phyloP scores from a whole-genome alignment of 2,329 filamentous ascomycete genomes.

The Lecanoromycetidae sp. region DNA sequence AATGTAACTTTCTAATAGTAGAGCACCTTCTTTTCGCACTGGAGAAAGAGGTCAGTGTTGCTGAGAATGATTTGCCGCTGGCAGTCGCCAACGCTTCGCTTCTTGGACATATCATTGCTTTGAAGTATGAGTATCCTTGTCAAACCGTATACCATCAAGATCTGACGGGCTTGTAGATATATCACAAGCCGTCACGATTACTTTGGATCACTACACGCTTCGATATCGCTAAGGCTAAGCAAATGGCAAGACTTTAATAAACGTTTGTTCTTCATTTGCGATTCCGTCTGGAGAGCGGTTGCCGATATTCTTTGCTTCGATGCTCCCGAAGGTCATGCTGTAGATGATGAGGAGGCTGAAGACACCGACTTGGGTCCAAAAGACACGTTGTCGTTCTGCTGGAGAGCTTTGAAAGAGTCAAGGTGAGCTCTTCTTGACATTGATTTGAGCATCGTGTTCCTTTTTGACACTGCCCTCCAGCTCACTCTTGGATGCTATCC shows the following conservation, averaged over 20 bases:
- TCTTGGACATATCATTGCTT: conserved; percentile 57
- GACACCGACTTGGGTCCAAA: conserved; percentile 69
- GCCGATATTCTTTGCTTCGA: conserved; percentile 76
- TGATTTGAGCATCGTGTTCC: conserved; percentile 6
- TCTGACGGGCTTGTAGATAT: too few relatives aligned
- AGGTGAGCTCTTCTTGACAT: conserved; percentile 43
- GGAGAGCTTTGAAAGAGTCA: conserved; percentile 87
- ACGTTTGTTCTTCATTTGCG: conserved; percentile 49
- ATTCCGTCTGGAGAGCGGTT: conserved; percentile 65
- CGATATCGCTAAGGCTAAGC: background rate
- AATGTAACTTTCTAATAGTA: conserved; percentile 39
- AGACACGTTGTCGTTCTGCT: conserved; percentile 85
- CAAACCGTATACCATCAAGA: background rate
- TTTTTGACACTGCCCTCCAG: conserved; percentile 37
- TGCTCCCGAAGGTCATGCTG: conserved; percentile 76
- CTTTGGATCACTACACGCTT: background rate
- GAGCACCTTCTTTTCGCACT: conserved; percentile 48
- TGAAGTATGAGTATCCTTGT: conserved; percentile 38
- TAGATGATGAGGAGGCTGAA: conserved; percentile 41
- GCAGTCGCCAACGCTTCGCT: conserved; percentile 56
- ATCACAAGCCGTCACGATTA: conserved; percentile 28
- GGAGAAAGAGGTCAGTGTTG: conserved; percentile 51
- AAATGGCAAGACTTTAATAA: conserved; percentile 36
- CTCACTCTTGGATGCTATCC: conserved; percentile 55
- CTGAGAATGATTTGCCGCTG: conserved; percentile 51